These are phyloP conservation scores for Panaeolus papilionaceus DNA, from an alignment of 768 basidiomycete genomes.

Conservation along the genomic window DNA sequence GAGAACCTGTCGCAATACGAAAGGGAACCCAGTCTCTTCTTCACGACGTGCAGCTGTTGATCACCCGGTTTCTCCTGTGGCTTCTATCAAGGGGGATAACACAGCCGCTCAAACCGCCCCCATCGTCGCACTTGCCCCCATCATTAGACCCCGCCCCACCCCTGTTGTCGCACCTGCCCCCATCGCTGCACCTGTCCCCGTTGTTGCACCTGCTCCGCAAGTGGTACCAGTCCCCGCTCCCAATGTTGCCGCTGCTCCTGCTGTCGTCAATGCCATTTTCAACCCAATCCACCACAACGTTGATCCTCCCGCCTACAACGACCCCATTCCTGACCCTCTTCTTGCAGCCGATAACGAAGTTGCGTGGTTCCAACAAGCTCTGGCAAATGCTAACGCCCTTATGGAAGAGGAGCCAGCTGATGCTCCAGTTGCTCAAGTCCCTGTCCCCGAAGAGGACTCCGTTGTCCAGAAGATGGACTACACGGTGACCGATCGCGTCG, in stretches of 20 bases:
- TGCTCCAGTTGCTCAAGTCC: too few species aligned
- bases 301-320: background rate
- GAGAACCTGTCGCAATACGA: too few species aligned
- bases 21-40: too few species aligned
- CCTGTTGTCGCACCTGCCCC: background rate
- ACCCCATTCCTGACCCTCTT: background rate
- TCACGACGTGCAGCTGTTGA: too few species aligned
- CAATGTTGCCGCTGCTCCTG: background rate
- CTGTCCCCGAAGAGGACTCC: background rate
- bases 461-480: background rate
- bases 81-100: background rate
- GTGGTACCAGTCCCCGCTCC: background rate
- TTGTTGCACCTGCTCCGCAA: background rate
- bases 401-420: background rate
- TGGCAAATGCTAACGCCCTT: background rate
- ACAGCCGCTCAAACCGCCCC: background rate
- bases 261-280: background rate
- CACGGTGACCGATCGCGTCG: background rate
- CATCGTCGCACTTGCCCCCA: background rate
- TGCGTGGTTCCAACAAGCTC: background rate
- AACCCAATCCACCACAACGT: background rate
- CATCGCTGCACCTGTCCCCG: background rate
- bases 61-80: too few species aligned
- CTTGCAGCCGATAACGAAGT: background rate
- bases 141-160: too few species aligned